Base-by-base conservation (phyloP, 2,329 filamentous ascomycete species). In the Colletotrichum sp. region DNA sequence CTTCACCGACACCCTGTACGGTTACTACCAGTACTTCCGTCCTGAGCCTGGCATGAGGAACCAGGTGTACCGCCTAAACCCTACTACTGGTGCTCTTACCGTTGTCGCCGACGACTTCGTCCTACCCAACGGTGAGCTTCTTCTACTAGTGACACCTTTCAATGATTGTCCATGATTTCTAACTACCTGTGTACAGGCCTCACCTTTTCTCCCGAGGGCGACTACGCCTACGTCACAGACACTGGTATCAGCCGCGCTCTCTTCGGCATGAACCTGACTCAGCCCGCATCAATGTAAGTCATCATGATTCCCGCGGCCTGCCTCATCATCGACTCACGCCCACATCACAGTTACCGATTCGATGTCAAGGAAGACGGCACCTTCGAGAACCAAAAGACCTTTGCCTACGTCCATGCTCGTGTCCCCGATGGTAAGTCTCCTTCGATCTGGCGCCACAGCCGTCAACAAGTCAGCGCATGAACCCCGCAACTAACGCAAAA, bases 1-100 rank as follows among this genome's bases (percentile, higher is more conserved):
- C 84, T 93, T 93, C 79, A 93, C 91, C 2, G 92, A 93, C 74
- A 89, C 90, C 0, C 85, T 88, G 9, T 93, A 93, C 77, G 92
- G 90, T 5, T 90, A 86, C 75, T 85, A 90, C 57, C 91, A 93
- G 79, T 85, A 90, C 28, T 92, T 93, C 78, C 86, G 91, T 0
- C 89, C 89, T 0, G 77, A 81, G 8, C 91, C 91, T 0, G 88
- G 87, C 1, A 80, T 92, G 13, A 89, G 86, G 6, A 89, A 89
- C 73, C 91, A 93, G 79, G 90, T 93, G 1, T 93, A 93, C 80
- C 87, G 90, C 3, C 88, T 89, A 62, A 87, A 90, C 60, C 86
- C 88, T 2, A 79, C 76, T 1, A 91, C 88, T 0, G 89, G 89
- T 0, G 87, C 89, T 1, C 82, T 92, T 6, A 86, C 87, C 2